A percentile compares a stretch with the other conserved stretches of the same genome.
These are phyloP conservation scores for Neurospora tetraspora DNA, from an alignment of 495 filamentous ascomycete genomes.

Conservation along the genomic window DNA sequence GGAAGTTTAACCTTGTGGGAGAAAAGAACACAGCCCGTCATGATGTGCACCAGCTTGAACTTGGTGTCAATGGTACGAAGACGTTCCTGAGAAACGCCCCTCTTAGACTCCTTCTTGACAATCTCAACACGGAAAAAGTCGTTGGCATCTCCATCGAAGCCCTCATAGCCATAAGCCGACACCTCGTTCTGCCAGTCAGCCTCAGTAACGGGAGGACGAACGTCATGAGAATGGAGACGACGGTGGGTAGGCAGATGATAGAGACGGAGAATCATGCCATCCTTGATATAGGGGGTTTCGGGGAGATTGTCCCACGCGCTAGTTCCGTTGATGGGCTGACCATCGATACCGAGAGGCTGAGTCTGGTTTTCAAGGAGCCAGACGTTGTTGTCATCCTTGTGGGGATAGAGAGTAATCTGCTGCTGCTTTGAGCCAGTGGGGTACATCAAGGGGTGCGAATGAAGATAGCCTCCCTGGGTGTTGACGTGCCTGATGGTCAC, in stretches of 20 bases:
- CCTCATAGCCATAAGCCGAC: conserved; percentile 94
- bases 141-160: conserved; percentile 93
- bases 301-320: conserved; percentile 71
- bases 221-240: conserved; percentile 91
- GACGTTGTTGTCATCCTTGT: conserved; percentile 97
- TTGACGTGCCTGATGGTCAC: conserved; percentile 85
- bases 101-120: conserved; percentile 78
- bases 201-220: conserved; percentile 92
- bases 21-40: conserved; percentile 95
- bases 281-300: conserved; percentile 57
- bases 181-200: conserved; percentile 98
- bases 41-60: conserved; percentile 86
- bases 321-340: conserved; percentile 65
- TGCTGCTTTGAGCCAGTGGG: conserved; percentile 95
- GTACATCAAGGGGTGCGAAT: conserved; percentile 96
- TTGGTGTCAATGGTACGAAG: conserved; percentile 93
- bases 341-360: conserved; percentile 69
- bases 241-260: conserved; percentile 78
- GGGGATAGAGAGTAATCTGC: conserved; percentile 94
- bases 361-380: conserved; percentile 94
- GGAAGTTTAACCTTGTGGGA: conserved; percentile 98
- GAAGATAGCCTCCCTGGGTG: conserved; percentile 94
- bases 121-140: conserved; percentile 94
- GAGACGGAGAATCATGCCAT: conserved; percentile 70
- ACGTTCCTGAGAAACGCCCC: conserved; percentile 67